A percentile compares a stretch with the other conserved stretches of the same genome.
These are phyloP conservation scores for Tolypocladium amazonense DNA, from an alignment of 2,329 filamentous ascomycete species.

Conservation along the genomic window DNA sequence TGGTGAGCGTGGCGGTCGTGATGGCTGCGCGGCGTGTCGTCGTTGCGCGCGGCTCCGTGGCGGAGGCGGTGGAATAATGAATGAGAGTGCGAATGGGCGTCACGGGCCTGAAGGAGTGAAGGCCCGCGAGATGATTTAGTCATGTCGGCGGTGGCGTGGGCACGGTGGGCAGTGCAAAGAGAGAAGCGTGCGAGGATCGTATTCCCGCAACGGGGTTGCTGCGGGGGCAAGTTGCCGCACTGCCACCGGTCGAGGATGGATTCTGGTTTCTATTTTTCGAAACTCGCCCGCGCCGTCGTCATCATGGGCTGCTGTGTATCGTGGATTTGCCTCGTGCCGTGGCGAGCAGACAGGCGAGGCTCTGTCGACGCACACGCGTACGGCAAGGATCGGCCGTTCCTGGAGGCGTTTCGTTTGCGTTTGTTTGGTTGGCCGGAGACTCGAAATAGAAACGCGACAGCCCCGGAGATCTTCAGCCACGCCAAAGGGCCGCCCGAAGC, in stretches of 20 bases:
- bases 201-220: not conserved
- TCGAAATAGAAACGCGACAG: not conserved
- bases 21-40: constrained; percentile 4
- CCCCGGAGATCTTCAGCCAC: constrained; percentile 5
- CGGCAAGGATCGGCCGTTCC: not conserved
- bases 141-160: constrained; percentile 16
- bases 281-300: constrained; percentile 1
- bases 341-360: not conserved
- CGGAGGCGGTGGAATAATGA: constrained; percentile 9
- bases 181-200: constrained; percentile 7
- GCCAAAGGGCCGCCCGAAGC: constrained; percentile 3
- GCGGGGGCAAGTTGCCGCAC: not conserved
- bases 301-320: constrained; percentile 2
- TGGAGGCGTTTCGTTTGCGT: not conserved
- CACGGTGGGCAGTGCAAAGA: constrained; percentile 12
- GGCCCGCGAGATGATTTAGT: constrained; percentile 22
- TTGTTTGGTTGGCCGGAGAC: constrained; percentile 3
- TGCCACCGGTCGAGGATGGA: not conserved
- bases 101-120: constrained; percentile 26
- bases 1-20: constrained; percentile 6
- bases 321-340: not conserved
- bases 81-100: constrained; percentile 10
- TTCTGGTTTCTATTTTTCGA: not conserved
- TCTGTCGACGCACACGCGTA: not conserved
- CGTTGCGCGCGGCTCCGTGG: constrained; percentile 4